phyloP scores from a whole-genome alignment of 768 basidiomycete genomes.

The Hygrophorus pudorinus region DNA sequence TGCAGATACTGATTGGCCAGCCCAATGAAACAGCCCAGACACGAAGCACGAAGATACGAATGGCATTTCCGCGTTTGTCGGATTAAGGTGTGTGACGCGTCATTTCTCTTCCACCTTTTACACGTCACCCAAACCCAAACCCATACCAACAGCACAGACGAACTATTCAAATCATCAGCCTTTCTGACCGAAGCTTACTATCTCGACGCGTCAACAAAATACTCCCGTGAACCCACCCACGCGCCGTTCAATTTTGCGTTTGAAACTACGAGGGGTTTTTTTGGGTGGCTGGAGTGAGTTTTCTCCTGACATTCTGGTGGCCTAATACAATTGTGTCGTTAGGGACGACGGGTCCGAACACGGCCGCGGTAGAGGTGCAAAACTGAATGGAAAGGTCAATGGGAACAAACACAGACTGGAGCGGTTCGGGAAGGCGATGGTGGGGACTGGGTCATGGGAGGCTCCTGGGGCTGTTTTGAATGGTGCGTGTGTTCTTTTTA shows the following conservation, averaged over 20 bases:
- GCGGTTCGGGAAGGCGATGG: constrained; percentile 71
- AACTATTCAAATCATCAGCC: constrained; percentile 66
- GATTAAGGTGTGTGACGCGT: constrained; percentile 50
- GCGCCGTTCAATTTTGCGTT: constrained; percentile 73
- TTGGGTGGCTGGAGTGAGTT: constrained; percentile 62
- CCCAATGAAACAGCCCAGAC: constrained; percentile 32
- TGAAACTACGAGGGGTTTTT: constrained; percentile 40
- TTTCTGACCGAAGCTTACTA: constrained; percentile 65
- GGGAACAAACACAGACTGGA: constrained; percentile 44
- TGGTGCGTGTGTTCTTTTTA: constrained; percentile 30
- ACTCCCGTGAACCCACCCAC: constrained; percentile 35
- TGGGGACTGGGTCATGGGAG: constrained; percentile 64
- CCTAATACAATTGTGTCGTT: neutral
- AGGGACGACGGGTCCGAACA: neutral
- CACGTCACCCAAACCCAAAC: neutral
- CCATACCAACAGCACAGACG: constrained; percentile 45
- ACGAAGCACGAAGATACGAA: constrained; percentile 58
- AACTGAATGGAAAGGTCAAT: neutral
- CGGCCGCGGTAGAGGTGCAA: neutral
- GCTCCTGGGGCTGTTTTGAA: constrained; percentile 47
- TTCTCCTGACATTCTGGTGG: too few relatives aligned
- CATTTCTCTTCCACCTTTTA: neutral
- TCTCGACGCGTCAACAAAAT: constrained; percentile 24
- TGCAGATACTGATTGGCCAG: neutral
- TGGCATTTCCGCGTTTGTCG: constrained; percentile 63